Evolutionary conservation across 306 rosid genomes (phyloP).

Genomic region (Lathyrus aphaca): DNA sequence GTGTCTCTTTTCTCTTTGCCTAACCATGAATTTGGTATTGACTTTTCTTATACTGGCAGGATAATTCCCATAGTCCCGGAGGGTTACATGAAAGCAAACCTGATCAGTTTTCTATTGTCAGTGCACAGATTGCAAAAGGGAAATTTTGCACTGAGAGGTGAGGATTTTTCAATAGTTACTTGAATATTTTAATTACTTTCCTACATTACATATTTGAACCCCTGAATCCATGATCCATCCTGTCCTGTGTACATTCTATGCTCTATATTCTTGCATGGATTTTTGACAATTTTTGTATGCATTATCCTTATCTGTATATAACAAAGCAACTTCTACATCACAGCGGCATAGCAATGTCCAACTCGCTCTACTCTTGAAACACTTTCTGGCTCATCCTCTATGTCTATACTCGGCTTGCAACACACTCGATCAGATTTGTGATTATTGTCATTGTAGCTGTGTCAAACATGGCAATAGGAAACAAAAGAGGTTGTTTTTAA

Average conservation of each 20-base stretch:
- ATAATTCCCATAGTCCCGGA: constrained; percentile 55
- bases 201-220: constrained; percentile 33
- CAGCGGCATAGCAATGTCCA: constrained; percentile 43
- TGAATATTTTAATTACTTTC: background rate
- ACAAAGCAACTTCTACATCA: constrained; percentile 41
- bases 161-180: constrained; percentile 31
- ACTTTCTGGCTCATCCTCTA: constrained; percentile 36
- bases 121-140: constrained; percentile 44
- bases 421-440: constrained; percentile 37
- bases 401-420: constrained; percentile 36
- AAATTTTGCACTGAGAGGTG: constrained; percentile 54
- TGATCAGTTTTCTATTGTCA: constrained; percentile 47
- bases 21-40: constrained; percentile 24
- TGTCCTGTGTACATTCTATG: background rate
- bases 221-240: constrained; percentile 10
- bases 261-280: constrained; percentile 36
- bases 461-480: constrained; percentile 38
- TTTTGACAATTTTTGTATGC: constrained; percentile 43
- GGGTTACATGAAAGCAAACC: constrained; percentile 53
- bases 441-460: constrained; percentile 19
- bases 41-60: constrained; percentile 51
- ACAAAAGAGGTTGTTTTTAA: constrained; percentile 37
- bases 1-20: constrained; percentile 14
- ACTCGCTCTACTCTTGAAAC: constrained; percentile 52
- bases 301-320: constrained; percentile 36